Base-by-base conservation (phyloP, 2,329 filamentous ascomycete species). In the Apiospora koreana region DNA sequence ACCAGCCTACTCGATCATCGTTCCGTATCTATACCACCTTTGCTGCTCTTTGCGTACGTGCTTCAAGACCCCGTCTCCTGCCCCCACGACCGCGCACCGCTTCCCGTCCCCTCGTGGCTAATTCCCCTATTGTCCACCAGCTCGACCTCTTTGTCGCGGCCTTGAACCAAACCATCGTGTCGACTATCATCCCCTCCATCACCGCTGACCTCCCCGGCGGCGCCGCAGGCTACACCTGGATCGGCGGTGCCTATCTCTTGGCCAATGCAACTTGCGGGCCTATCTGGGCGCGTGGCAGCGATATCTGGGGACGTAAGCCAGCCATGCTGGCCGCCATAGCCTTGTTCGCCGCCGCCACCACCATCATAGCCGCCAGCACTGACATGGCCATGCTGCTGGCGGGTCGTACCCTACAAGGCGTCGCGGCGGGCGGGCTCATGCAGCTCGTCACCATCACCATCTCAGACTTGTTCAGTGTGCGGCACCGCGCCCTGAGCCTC, bases 201-300 rank as follows among this genome's bases (percentile, higher is more conserved):
- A 84, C 86, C n/a, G 73, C 78, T 8, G 84, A 84, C 28, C 81
- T 90, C 87, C 58, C 84, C 83, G 0, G 87, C 87, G 31, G 31
- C 66, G 2, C 85, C 89, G 43, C 84, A 92, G 79, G 88, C 90
- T 0, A 91, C 69, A 93, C 93, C 75, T 93, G 91, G 92, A 87
- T 89, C 18, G 91, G 91, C 1, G 93, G 91, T 4, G 89, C 88
- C 23, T 94, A 92, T 73, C 82, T 94, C 3, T 85, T 94, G 5
- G 88, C 90, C 3, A 89, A 87, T 69, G 89, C 91, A 0, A 86
- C 90, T 42, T 84, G 88, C 58, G 86, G 90, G 74, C 89, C 88
- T 8, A 69, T 71, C 2, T 70, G 73, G 38, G 73, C 73, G 4
- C 72, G 71, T 1, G 69, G 73, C 66, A 71, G 70, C 42, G 69